Evolutionary conservation across 768 basidiomycete species (phyloP).

Genomic region (Lentinula detonsa): DNA sequence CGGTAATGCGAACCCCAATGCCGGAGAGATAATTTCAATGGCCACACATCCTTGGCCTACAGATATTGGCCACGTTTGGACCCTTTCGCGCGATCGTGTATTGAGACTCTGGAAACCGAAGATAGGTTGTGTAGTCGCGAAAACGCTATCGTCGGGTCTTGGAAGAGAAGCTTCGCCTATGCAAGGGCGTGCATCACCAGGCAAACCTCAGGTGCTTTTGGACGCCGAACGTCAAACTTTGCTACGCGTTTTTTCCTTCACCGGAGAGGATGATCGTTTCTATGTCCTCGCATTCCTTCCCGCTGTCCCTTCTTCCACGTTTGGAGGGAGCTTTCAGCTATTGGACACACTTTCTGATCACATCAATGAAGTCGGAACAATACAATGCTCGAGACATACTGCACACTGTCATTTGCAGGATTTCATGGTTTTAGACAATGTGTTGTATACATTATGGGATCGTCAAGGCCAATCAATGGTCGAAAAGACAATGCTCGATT

Average conservation of each 20-base stretch:
- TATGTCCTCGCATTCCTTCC: constrained; percentile 72
- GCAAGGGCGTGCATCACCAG: constrained; percentile 22
- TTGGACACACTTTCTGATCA: constrained; percentile 51
- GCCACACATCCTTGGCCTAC: constrained; percentile 73
- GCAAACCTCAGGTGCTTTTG: constrained; percentile 42
- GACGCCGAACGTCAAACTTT: constrained; percentile 58
- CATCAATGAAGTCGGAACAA: constrained; percentile 47
- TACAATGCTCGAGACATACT: constrained; percentile 56
- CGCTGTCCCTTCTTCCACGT: constrained; percentile 52
- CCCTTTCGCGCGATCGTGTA: constrained; percentile 81
- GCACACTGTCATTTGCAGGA: constrained; percentile 73
- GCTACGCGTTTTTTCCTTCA: constrained; percentile 53
- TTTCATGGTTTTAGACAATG: constrained; percentile 52
- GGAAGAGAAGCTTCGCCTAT: constrained; percentile 26
- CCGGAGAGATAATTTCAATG: constrained; percentile 63
- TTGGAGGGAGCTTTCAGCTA: constrained; percentile 79
- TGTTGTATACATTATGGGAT: constrained; percentile 75
- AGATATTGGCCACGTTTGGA: constrained; percentile 71
- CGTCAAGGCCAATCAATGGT: constrained; percentile 69
- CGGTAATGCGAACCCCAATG: constrained; percentile 37
- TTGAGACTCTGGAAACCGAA: constrained; percentile 82
- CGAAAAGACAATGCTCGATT: constrained; percentile 46
- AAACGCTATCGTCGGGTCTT: constrained; percentile 35
- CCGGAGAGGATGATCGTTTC: constrained; percentile 41
- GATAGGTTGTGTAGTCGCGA: constrained; percentile 65